Evolutionary conservation across 805 yeast genomes (phyloP).

Genomic region (Candida quercuum): DNA sequence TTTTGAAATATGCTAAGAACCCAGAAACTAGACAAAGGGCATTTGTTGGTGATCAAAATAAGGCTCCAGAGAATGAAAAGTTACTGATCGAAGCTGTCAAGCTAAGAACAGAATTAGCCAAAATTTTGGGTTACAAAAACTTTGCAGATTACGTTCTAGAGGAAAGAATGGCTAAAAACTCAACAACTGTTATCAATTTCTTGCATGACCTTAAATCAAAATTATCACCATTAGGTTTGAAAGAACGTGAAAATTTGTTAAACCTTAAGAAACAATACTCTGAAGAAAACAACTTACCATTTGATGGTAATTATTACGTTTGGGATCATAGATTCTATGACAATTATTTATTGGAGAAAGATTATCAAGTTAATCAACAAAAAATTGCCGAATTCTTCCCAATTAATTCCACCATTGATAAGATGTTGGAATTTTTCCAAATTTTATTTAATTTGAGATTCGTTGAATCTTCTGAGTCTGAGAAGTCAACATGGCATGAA

Average conservation of each 20-base stretch:
- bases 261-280: conserved; percentile 50
- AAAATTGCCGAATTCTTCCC: conserved; percentile 78
- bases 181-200: conserved; percentile 54
- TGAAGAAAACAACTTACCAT: conserved; percentile 35
- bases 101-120: conserved; percentile 57
- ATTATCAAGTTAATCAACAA: conserved; percentile 66
- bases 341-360: conserved; percentile 57
- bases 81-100: conserved; percentile 55
- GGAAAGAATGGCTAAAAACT: conserved; percentile 74
- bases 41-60: conserved; percentile 61
- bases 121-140: conserved; percentile 57
- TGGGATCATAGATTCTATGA: conserved; percentile 77
- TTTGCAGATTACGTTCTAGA: conserved; percentile 71
- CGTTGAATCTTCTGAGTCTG: conserved; percentile 34
- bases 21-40: conserved; percentile 64
- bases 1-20: conserved; percentile 63
- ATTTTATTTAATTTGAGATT: conserved; percentile 64
- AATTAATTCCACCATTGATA: conserved; percentile 54
- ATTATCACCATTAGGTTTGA: conserved; percentile 52
- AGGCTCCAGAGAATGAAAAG: conserved; percentile 58
- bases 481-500: conserved; percentile 62
- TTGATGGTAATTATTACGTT: conserved; percentile 41
- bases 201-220: conserved; percentile 56
- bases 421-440: conserved; percentile 72
- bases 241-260: conserved; percentile 45